Evolutionary conservation across 441 rosid species (phyloP).

Genomic region (Bocquillonia castaneifolia): DNA sequence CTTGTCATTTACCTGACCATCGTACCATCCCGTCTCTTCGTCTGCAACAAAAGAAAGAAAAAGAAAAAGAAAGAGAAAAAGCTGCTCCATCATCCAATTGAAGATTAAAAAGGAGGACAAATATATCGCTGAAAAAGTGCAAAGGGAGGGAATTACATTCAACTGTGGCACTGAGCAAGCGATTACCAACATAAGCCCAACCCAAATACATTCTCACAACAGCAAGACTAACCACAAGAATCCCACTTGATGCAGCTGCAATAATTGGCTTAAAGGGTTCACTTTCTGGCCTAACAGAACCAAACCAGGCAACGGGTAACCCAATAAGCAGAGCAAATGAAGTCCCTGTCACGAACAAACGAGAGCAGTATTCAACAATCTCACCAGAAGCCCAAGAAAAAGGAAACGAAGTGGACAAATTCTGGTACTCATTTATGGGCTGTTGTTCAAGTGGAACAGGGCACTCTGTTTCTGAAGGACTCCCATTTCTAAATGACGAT

Average conservation of each 20-base stretch:
- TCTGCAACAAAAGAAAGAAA: constrained; percentile 40
- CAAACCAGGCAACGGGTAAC: constrained; percentile 81
- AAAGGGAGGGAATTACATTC: constrained; percentile 49
- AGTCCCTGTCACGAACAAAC: constrained; percentile 63
- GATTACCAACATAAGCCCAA: constrained; percentile 95
- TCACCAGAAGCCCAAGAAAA: constrained; percentile 74
- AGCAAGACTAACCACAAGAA: constrained; percentile 65
- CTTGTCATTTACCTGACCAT: constrained; percentile 65
- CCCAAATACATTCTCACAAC: constrained; percentile 91
- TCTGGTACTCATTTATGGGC: constrained; percentile 73
- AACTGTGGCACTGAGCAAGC: constrained; percentile 90
- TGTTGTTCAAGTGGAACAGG: constrained; percentile 81
- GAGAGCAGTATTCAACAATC: constrained; percentile 43
- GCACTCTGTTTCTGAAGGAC: constrained; percentile 68
- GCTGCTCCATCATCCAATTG: not conserved
- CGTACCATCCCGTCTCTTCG: constrained; percentile 98
- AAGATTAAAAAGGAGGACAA: not conserved
- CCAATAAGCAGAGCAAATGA: constrained; percentile 69
- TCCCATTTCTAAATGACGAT: constrained; percentile 42
- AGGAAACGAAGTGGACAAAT: constrained; percentile 77
- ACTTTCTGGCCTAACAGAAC: constrained; percentile 52
- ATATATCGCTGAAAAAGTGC: not conserved
- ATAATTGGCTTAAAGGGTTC: constrained; percentile 58
- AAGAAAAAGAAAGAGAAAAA: not conserved
- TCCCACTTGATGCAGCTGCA: constrained; percentile 66